Conservation (phyloP, 139 green algal genomes). For the Volvox reticuliferus region DNA sequence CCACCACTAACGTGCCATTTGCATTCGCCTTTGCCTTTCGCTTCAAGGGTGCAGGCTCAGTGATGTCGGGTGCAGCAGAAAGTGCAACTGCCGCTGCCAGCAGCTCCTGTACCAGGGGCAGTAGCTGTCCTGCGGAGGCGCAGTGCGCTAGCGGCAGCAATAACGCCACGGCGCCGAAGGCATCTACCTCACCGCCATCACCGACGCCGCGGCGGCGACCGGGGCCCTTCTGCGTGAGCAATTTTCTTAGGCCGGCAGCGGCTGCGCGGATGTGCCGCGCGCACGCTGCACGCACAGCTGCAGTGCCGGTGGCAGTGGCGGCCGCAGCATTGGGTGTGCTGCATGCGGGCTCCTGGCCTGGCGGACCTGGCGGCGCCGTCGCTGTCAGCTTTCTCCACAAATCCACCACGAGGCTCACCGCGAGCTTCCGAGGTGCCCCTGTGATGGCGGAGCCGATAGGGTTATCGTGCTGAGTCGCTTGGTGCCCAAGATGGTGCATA, state of each 20-base stretch:
- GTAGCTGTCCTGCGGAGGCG: neutral
- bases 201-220: neutral
- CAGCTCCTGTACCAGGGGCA: neutral
- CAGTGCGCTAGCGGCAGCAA: slow-evolving; percentile 17
- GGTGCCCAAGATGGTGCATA: too few species aligned
- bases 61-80: too few species aligned
- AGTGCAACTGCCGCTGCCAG: neutral
- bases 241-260: neutral
- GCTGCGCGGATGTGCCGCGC: neutral
- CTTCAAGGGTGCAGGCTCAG: neutral
- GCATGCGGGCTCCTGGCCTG: neutral
- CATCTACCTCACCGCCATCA: neutral
- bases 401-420: neutral
- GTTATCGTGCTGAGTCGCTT: too few species aligned
- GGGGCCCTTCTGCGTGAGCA: neutral
- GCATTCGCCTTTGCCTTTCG: neutral
- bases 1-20: neutral
- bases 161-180: neutral
- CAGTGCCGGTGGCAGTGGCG: too few species aligned
- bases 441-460: too few species aligned
- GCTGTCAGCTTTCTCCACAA: neutral
- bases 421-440: neutral
- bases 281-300: neutral
- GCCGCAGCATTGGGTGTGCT: too few species aligned
- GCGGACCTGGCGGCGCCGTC: too few species aligned